These are phyloP conservation scores for Podospora fimiseda DNA, from an alignment of 495 filamentous ascomycete genomes.

Conservation along the genomic window DNA sequence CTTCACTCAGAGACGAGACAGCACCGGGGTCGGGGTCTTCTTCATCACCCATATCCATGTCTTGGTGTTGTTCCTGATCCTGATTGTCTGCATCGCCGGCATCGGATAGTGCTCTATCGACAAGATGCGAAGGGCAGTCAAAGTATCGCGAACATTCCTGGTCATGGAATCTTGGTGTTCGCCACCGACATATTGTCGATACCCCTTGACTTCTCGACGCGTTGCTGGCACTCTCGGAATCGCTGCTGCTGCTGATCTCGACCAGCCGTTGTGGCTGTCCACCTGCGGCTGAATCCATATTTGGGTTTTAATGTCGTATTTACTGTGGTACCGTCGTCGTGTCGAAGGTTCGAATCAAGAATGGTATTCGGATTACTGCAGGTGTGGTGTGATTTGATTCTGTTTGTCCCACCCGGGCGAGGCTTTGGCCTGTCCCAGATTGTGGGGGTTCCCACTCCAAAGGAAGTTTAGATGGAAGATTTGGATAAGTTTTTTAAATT, in stretches of 20 bases:
- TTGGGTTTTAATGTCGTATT: too few relatives aligned
- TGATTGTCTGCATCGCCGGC: conserved; percentile 6
- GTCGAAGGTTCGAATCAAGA: not conserved
- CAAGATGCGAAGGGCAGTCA: conserved; percentile 37
- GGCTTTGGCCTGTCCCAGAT: not conserved
- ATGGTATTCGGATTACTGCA: not conserved
- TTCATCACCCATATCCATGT: not conserved
- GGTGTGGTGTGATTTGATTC: not conserved
- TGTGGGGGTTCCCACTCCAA: not conserved
- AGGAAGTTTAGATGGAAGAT: not conserved
- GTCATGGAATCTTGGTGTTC: conserved; percentile 28
- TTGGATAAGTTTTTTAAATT: not conserved
- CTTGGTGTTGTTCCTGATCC: conserved; percentile 3
- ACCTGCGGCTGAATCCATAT: conserved; percentile 19
- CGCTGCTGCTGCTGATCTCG: conserved; percentile 13
- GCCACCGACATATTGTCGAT: conserved; percentile 24
- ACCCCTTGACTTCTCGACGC: not conserved
- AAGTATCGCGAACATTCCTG: conserved; percentile 39
- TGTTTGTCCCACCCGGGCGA: not conserved
- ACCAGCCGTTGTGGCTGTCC: conserved; percentile 2
- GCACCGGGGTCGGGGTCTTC: conserved; percentile 3
- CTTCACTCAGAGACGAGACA: conserved; percentile 14
- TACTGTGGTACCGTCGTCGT: not conserved
- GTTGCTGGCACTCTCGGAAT: conserved; percentile 3
- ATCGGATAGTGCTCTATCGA: conserved; percentile 25